Conservation (phyloP, 2,329 filamentous ascomycete species). For the Exophiala lecanii-corni region DNA sequence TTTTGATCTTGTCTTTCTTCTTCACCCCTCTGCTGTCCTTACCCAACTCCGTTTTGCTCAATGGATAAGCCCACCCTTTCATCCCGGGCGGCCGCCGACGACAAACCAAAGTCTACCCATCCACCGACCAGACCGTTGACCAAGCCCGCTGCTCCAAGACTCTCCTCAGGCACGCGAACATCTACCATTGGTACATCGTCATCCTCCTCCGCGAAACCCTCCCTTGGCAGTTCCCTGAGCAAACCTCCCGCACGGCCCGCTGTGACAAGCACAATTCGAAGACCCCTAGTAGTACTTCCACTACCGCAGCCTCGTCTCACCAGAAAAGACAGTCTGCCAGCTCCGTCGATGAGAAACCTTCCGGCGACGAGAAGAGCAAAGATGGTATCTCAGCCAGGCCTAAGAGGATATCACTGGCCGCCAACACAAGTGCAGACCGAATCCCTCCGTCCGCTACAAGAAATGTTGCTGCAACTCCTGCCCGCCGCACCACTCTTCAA, state of each 20-base stretch:
- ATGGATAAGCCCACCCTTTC: slow-evolving; percentile 17
- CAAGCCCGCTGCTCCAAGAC: slow-evolving; percentile 31
- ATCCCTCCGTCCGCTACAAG: slow-evolving; percentile 7
- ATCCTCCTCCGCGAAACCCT: slow-evolving; percentile 29
- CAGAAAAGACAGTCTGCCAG: slow-evolving; percentile 39
- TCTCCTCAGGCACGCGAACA: slow-evolving; percentile 28
- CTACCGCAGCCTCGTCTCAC: slow-evolving; percentile 36
- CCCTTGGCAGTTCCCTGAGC: slow-evolving; percentile 37
- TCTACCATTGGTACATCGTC: slow-evolving; percentile 29
- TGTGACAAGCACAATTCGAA: slow-evolving; percentile 28
- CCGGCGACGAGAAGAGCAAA: slow-evolving; percentile 40
- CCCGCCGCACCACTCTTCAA: slow-evolving; percentile 12
- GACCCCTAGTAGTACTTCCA: slow-evolving; percentile 33
- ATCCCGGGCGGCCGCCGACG: slow-evolving; percentile 2
- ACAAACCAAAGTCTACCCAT: slow-evolving; percentile 29
- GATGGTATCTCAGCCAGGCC: slow-evolving; percentile 38
- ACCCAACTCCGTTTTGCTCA: no score
- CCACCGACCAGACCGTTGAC: slow-evolving; percentile 34
- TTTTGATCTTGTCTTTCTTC: neutral
- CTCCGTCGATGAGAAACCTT: slow-evolving; percentile 30
- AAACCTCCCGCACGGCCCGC: slow-evolving; percentile 43
- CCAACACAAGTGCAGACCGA: slow-evolving; percentile 31
- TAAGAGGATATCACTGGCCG: slow-evolving; percentile 43
- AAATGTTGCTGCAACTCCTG: slow-evolving; percentile 15
- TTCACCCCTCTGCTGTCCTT: no score